Conservation (phyloP, 495 filamentous ascomycete species). For the Neurospora sp. region DNA sequence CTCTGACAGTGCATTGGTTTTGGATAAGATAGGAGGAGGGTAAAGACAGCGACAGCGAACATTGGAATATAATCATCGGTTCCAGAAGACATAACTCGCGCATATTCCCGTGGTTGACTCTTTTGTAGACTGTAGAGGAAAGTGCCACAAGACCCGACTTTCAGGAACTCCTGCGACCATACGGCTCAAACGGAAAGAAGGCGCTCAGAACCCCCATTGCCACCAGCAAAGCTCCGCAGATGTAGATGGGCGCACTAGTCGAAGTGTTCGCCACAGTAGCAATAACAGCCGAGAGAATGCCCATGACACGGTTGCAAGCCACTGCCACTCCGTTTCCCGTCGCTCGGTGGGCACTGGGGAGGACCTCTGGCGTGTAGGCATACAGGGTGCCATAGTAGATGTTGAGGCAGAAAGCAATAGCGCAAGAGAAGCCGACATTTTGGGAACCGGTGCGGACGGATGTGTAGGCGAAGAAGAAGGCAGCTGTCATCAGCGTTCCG, state of each 20-base stretch:
- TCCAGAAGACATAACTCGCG: neutral
- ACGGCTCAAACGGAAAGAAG: slow-evolving; percentile 63
- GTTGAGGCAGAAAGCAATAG: slow-evolving; percentile 57
- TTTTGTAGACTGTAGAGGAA: neutral
- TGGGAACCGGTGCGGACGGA: slow-evolving; percentile 47
- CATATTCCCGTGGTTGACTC: neutral
- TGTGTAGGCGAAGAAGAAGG: slow-evolving; percentile 64
- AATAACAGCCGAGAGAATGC: slow-evolving; percentile 58
- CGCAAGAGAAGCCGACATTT: slow-evolving; percentile 55
- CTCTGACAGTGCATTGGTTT: neutral
- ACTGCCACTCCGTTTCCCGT: slow-evolving; percentile 64
- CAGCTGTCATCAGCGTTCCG: slow-evolving; percentile 49
- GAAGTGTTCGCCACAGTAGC: slow-evolving; percentile 47
- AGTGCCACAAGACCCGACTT: neutral
- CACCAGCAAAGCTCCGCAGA: slow-evolving; percentile 57
- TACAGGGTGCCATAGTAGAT: slow-evolving; percentile 68
- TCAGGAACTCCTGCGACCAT: slow-evolving; percentile 55
- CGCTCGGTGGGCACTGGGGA: slow-evolving; percentile 58
- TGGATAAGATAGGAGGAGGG: neutral
- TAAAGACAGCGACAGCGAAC: neutral
- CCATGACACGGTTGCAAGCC: slow-evolving; percentile 61
- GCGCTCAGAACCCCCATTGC: slow-evolving; percentile 52
- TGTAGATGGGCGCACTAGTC: slow-evolving; percentile 55
- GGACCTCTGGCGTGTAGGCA: slow-evolving; percentile 49
- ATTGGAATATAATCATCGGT: neutral